Conservation (phyloP, 1,284 basidiomycete genomes). For the Farysia itapuensis region DNA sequence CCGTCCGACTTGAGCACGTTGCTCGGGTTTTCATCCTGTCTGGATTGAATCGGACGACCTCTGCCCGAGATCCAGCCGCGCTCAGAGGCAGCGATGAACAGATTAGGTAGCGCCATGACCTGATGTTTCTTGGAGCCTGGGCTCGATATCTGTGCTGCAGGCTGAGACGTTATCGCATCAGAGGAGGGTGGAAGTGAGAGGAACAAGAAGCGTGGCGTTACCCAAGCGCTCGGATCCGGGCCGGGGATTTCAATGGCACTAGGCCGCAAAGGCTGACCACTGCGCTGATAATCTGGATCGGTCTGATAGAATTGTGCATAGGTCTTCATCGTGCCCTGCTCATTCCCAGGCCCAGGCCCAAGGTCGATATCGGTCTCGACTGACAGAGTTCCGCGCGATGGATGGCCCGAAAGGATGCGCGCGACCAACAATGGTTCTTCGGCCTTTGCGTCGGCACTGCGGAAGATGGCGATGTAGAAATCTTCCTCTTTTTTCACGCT, state of each 20-base stretch:
- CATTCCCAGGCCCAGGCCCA: constrained; percentile 66
- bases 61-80: constrained; percentile 40
- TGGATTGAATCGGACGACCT: constrained; percentile 5
- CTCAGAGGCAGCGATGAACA: constrained; percentile 42
- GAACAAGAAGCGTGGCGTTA: constrained; percentile 40
- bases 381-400: constrained; percentile 73
- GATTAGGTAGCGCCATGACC: constrained; percentile 42
- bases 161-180: background rate
- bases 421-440: constrained; percentile 14
- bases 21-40: constrained; percentile 2
- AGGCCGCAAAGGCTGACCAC: constrained; percentile 3
- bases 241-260: constrained; percentile 41
- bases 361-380: constrained; percentile 71
- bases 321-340: constrained; percentile 51
- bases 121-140: constrained; percentile 9
- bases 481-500: constrained; percentile 68
- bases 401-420: constrained; percentile 74
- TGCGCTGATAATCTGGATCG: constrained; percentile 8
- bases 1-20: constrained; percentile 17
- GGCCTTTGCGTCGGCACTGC: constrained; percentile 33
- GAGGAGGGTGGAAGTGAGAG: constrained; percentile 19
- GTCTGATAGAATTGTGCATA: constrained; percentile 37
- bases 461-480: constrained; percentile 66
- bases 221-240: constrained; percentile 34
- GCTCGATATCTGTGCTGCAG: background rate